Evolutionary conservation across 2,329 filamentous ascomycete genomes (phyloP), one percentile per base, ranked within the genome.

Genomic region (Colletotrichum sp.): DNA sequence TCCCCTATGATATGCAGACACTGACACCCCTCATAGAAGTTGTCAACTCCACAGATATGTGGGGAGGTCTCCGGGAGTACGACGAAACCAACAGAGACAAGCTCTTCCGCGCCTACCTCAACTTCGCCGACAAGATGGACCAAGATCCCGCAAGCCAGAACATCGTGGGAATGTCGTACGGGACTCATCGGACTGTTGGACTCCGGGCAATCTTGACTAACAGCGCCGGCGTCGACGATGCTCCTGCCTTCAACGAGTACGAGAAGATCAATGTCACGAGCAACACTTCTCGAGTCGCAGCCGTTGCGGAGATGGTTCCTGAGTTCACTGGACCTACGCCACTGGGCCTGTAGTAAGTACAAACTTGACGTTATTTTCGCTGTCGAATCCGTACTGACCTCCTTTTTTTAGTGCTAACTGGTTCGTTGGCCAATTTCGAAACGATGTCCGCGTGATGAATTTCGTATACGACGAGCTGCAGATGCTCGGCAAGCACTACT

Each of bases 261-360:
- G 63, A 78, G 7, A 65, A 74, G 7, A 77, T 83, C 10, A 79
- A 77, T 30, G 74, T 72, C 26, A 80, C 79, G 12, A 80, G 68
- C 65, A 52, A 52, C 4, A 83, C 80, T 4, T 60, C 79, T 7
- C 76, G 64, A 1, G 78, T 79, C 2, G 81, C 80, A 9, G 67
- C 79, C 7, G 77, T 81, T 6, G 75, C 79, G 2, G 80, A 83
- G 18, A 79, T 83, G 4, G 81, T 83, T 1, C 81, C 81, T 2
- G 78, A 82, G 32, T 83, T 83, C 63, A 83, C 82, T 24, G 81
- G 82, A 1, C 81, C 82, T 52, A 83, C 82, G 2, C 81, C 82
- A 16, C 79, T 83, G 0, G 82, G 81, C 9, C 79, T 81, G 7
- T 82, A 67, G 68, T 75, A 68, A 26, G 68, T 75, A 18, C 9